Conservation (phyloP, 805 yeast genomes). For the Kuraishia capsulata region DNA sequence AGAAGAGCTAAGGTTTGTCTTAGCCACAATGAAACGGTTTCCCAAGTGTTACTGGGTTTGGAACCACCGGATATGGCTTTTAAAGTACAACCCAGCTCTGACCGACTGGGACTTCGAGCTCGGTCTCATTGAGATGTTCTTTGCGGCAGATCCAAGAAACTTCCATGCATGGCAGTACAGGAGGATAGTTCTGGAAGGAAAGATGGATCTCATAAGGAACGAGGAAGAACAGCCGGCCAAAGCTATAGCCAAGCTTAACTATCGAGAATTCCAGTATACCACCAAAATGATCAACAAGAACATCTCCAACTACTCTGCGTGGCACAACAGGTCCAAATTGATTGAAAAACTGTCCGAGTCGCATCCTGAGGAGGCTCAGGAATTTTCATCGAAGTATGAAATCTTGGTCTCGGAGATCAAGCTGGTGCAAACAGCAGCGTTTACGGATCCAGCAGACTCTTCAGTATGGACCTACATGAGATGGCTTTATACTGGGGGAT, state of each 20-base stretch:
- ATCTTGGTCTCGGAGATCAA: slow-evolving; percentile 51
- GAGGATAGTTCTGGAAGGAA: slow-evolving; percentile 48
- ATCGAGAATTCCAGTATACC: slow-evolving; percentile 66
- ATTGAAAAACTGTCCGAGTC: slow-evolving; percentile 40
- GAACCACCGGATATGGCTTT: slow-evolving; percentile 85
- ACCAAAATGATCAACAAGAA: slow-evolving; percentile 70
- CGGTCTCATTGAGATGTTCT: slow-evolving; percentile 54
- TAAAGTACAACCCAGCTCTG: slow-evolving; percentile 34
- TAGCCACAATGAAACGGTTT: slow-evolving; percentile 45
- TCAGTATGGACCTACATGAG: slow-evolving; percentile 85
- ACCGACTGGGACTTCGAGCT: slow-evolving; percentile 70
- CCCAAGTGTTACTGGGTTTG: slow-evolving; percentile 98
- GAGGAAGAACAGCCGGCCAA: slow-evolving; percentile 14
- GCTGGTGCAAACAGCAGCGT: slow-evolving; percentile 73
- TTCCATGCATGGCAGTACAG: slow-evolving; percentile 96
- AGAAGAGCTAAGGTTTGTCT: slow-evolving; percentile 53
- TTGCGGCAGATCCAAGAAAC: slow-evolving; percentile 71
- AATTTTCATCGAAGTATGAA: slow-evolving; percentile 9
- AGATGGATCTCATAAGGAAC: slow-evolving; percentile 14
- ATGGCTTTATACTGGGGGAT: slow-evolving; percentile 55
- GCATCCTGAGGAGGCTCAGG: slow-evolving; percentile 6
- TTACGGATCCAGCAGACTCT: slow-evolving; percentile 90
- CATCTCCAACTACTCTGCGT: slow-evolving; percentile 90
- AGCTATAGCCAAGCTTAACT: slow-evolving; percentile 19
- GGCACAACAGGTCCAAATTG: slow-evolving; percentile 81